Percentiles rank a stretch among this genome's conserved stretches.
phyloP scores from a whole-genome alignment of 2,329 filamentous ascomycete genomes.

The Fusarium paranaense region DNA sequence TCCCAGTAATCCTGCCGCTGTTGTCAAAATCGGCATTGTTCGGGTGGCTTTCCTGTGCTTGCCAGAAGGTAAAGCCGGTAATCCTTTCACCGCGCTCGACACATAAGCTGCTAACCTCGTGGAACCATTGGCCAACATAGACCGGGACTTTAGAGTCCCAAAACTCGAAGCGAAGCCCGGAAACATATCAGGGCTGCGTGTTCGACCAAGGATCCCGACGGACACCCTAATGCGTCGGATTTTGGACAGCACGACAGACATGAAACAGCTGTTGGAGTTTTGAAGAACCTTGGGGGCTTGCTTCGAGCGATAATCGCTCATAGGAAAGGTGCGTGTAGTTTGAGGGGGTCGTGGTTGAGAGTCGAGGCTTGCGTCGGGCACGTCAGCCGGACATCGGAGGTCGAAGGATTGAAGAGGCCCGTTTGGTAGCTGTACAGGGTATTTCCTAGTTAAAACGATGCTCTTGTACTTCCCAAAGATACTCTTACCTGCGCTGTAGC shows the following conservation, averaged over 20 bases:
- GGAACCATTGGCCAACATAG: conserved; percentile 15
- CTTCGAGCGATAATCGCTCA: neutral
- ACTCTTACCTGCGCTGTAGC: neutral
- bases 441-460: neutral
- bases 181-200: neutral
- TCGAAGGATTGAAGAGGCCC: neutral
- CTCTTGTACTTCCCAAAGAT: too few relatives aligned
- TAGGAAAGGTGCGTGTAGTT: neutral
- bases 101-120: neutral
- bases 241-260: neutral
- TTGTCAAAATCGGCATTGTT: neutral
- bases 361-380: neutral
- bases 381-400: neutral
- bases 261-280: neutral
- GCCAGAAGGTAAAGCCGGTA: neutral
- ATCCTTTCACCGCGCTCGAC: neutral
- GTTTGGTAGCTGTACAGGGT: neutral
- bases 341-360: neutral
- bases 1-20: neutral
- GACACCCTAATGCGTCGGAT: conserved; percentile 3
- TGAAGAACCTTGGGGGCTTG: neutral
- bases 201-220: neutral
- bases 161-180: conserved; percentile 16
- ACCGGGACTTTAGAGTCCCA: neutral
- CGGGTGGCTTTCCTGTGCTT: neutral